These are phyloP conservation scores for Scheffersomyces quercinus DNA, from an alignment of 1,139 yeast species.

Conservation along the genomic window DNA sequence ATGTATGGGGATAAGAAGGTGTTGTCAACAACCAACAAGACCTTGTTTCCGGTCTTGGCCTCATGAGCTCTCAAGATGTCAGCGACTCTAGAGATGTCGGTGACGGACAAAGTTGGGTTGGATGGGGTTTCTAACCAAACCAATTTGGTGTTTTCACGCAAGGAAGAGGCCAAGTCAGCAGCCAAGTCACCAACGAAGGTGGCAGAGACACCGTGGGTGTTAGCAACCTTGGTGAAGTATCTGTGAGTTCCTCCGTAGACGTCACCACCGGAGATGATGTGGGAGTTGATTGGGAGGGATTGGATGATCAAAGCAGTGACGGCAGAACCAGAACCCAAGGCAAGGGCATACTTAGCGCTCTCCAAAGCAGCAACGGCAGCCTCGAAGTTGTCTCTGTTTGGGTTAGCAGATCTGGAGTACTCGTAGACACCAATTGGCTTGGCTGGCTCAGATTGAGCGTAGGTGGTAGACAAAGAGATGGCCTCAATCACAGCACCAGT, in stretches of 20 bases:
- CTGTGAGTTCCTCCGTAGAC: conserved; percentile 94
- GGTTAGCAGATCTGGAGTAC: conserved; percentile 86
- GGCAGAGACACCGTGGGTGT: conserved; percentile 73
- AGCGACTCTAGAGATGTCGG: conserved; percentile 67
- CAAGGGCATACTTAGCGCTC: conserved; percentile 74
- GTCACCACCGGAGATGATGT: conserved; percentile 80
- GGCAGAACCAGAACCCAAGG: conserved; percentile 85
- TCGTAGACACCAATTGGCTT: conserved; percentile 79
- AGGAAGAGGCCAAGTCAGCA: conserved; percentile 54
- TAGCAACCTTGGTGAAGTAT: conserved; percentile 84
- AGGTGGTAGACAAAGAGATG: conserved; percentile 82
- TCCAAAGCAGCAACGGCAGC: conserved; percentile 79
- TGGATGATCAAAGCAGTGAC: conserved; percentile 80
- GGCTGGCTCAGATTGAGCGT: conserved; percentile 77
- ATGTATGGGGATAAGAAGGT: conserved; percentile 93
- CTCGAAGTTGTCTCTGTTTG: conserved; percentile 84
- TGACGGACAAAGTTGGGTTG: conserved; percentile 79
- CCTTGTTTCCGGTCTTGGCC: conserved; percentile 44
- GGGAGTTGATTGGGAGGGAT: conserved; percentile 70
- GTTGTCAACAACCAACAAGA: conserved; percentile 82
- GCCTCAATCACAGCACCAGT: conserved; percentile 92
- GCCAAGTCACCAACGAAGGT: conserved; percentile 68
- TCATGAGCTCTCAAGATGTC: conserved; percentile 50
- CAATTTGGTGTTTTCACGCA: conserved; percentile 64
- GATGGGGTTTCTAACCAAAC: conserved; percentile 93